Conservation (phyloP, 1,284 basidiomycete species). For the Ganoderma resinaceum region DNA sequence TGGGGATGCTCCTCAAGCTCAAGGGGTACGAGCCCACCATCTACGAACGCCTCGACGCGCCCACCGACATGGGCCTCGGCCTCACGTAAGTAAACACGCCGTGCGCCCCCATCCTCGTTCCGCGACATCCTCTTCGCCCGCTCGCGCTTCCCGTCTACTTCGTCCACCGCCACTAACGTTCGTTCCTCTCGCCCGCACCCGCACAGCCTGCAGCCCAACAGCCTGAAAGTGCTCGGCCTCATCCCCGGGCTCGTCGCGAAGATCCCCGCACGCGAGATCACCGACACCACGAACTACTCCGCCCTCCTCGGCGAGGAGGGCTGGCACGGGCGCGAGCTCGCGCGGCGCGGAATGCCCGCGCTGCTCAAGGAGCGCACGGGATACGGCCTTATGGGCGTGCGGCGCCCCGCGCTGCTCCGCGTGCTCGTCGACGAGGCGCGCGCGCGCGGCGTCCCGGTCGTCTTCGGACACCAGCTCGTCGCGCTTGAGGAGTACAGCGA, state of each 20-base stretch:
- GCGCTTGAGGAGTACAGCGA: slow-evolving; percentile 43
- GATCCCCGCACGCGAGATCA: slow-evolving; percentile 41
- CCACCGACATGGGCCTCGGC: slow-evolving; percentile 44
- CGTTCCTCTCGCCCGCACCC: no score
- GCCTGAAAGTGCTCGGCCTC: slow-evolving; percentile 47
- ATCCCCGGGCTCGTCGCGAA: slow-evolving; percentile 47
- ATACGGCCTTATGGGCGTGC: slow-evolving; percentile 39
- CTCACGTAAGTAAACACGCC: slow-evolving; percentile 43
- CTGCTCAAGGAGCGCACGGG: slow-evolving; percentile 33
- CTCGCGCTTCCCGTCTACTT: no score
- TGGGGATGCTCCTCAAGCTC: slow-evolving; percentile 50
- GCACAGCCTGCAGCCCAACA: slow-evolving; percentile 52
- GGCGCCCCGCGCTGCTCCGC: slow-evolving; percentile 43
- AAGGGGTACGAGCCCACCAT: slow-evolving; percentile 51
- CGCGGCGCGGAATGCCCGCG: slow-evolving; percentile 33
- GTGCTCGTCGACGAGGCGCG: slow-evolving; percentile 43
- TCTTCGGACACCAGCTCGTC: slow-evolving; percentile 46
- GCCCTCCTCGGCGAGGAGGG: slow-evolving; percentile 40
- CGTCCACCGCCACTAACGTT: no score
- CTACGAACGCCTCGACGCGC: slow-evolving; percentile 46
- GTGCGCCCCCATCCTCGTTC: not conserved
- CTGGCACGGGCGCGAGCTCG: slow-evolving; percentile 44
- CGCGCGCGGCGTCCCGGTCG: slow-evolving; percentile 45
- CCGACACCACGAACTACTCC: slow-evolving; percentile 39
- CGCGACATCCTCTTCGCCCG: no score